Evolutionary conservation across 495 filamentous ascomycete species (phyloP), one percentile per base, ranked within the genome.

Genomic region (Hypomontagnella submonticulosa): DNA sequence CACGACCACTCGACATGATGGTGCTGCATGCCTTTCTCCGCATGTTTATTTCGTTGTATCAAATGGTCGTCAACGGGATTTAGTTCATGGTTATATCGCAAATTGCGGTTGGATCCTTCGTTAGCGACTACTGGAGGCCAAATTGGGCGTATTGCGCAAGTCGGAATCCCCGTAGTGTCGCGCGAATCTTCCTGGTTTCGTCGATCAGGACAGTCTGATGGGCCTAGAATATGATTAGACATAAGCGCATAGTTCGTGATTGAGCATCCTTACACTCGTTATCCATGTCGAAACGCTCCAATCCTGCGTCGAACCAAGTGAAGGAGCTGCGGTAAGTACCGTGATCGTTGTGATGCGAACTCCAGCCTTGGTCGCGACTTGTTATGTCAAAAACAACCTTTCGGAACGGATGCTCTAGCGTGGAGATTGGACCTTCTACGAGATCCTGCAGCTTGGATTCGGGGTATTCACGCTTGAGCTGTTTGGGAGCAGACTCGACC

Each of bases 231-330:
- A n/a, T 2, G 33, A 8, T 13, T 13, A 8, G 11, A 16, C 8
- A n/a, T 34, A 4, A 15, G 4, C 30, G 18, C 7, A n/a, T 12
- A 2, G 3, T 13, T 38, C 15, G 16, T 32, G 23, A 1, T 0
- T 18, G 13, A 32, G n/a, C 2, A 15, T 36, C 30, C 70, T 44
- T 53, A 76, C 71, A 41, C 11, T 50, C 20, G 11, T 71, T 66
- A 0, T 56, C 41, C 47, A 54, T 53, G 33, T 77, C 73, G 42
- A 83, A 76, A 11, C 79, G 75, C 46, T 86, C 83, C 13, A 83
- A 61, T 0, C 87, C 87, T 3, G 79, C 83, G 42, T 90, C 89
- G 66, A 92, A 92, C 89, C 89, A 93, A 0, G 89, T 91, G 71
- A 75, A 90, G 0, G 87, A 88, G 11, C 67, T 74, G 4, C 74